phyloP scores from a whole-genome alignment of 768 basidiomycete genomes.

The Neoboletus subvelutipes region DNA sequence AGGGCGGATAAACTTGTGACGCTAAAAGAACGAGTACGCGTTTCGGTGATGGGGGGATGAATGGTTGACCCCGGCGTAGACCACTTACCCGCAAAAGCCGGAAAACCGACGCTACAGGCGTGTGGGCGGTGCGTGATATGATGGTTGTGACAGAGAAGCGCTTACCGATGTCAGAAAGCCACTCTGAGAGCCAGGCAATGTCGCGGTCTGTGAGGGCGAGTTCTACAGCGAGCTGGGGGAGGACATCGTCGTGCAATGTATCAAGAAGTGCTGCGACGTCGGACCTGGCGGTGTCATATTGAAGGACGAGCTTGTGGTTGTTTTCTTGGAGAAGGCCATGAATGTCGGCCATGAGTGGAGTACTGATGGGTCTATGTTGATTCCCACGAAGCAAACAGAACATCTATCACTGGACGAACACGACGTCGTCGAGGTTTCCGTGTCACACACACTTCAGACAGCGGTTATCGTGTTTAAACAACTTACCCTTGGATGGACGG shows the following conservation, averaged over 20 bases:
- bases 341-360: neutral
- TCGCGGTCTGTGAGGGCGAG: constrained; percentile 48
- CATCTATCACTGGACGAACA: too few species aligned
- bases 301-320: constrained; percentile 44
- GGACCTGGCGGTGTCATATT: constrained; percentile 51
- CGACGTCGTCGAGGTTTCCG: too few species aligned
- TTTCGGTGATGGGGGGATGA: constrained; percentile 1
- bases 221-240: constrained; percentile 61
- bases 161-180: constrained; percentile 68
- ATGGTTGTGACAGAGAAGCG: constrained; percentile 1
- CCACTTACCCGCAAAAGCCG: constrained; percentile 59
- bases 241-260: constrained; percentile 52
- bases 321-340: constrained; percentile 40
- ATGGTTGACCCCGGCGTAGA: neutral
- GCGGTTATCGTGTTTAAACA: too few species aligned
- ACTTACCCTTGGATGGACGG: too few species aligned
- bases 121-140: neutral
- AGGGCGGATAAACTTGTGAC: constrained; percentile 63
- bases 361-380: neutral
- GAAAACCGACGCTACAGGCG: constrained; percentile 48
- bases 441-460: too few species aligned
- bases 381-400: too few species aligned
- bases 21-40: constrained; percentile 37
- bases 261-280: constrained; percentile 48
- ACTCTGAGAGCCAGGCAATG: constrained; percentile 54